Conservation (phyloP, 805 yeast genomes). For the Jamesozyma gamospora region DNA sequence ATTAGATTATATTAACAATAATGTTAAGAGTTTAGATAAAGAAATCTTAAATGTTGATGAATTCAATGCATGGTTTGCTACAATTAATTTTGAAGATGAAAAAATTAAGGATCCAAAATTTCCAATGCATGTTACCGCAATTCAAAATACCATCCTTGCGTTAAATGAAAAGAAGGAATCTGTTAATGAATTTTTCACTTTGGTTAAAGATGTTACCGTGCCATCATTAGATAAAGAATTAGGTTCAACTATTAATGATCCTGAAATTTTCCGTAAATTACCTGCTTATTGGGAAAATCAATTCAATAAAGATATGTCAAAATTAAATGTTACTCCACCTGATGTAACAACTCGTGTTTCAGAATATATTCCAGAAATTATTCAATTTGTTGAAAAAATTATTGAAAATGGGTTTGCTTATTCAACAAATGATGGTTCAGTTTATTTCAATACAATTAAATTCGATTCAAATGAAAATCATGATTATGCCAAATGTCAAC, state of each 20-base stretch:
- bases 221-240: conserved; percentile 58
- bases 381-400: conserved; percentile 65
- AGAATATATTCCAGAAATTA: conserved; percentile 89
- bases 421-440: conserved; percentile 77
- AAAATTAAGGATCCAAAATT: conserved; percentile 65
- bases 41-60: conserved; percentile 24
- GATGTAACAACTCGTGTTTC: conserved; percentile 86
- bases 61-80: conserved; percentile 42
- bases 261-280: conserved; percentile 66
- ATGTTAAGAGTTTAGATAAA: conserved; percentile 37
- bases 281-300: conserved; percentile 86
- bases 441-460: conserved; percentile 82
- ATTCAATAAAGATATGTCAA: conserved; percentile 77
- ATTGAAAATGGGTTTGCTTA: conserved; percentile 78
- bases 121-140: conserved; percentile 74
- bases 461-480: conserved; percentile 69
- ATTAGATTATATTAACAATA: conserved; percentile 40
- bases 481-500: conserved; percentile 90
- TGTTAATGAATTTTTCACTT: conserved; percentile 33
- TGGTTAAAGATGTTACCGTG: conserved; percentile 66
- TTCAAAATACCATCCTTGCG: conserved; percentile 37
- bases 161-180: conserved; percentile 16
- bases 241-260: conserved; percentile 77
- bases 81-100: conserved; percentile 41
- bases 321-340: conserved; percentile 76